A percentile compares a stretch with the other conserved stretches of the same genome.
phyloP scores from a whole-genome alignment of 2,329 filamentous ascomycete species.

The Apiospora rasikravindrae region DNA sequence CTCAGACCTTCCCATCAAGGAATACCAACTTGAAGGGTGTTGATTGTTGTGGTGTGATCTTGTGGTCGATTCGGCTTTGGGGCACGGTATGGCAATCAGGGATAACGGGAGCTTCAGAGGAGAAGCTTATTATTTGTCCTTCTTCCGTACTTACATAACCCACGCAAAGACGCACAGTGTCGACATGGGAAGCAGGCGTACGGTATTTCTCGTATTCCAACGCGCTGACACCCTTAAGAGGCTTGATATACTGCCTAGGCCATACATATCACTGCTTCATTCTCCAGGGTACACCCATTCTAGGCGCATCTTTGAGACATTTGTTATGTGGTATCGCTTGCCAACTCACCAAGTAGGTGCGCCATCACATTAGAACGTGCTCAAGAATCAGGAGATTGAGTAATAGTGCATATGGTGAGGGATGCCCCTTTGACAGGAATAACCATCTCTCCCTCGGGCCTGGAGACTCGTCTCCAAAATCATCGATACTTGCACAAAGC shows the following conservation, averaged over 20 bases:
- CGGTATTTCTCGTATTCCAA: constrained; percentile 5
- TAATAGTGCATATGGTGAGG: neutral
- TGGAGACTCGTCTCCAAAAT: no score
- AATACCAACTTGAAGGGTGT: neutral
- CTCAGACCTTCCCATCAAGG: neutral
- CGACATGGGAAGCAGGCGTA: neutral
- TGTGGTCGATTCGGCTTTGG: neutral
- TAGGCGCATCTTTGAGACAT: neutral
- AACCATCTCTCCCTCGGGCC: no score
- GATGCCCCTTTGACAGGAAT: neutral
- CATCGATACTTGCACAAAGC: neutral
- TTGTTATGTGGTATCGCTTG: neutral
- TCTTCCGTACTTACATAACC: neutral
- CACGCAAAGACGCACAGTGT: neutral
- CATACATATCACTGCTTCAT: neutral
- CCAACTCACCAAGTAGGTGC: constrained; percentile 13
- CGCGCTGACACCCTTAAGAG: neutral
- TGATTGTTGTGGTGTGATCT: neutral
- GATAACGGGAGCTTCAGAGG: neutral
- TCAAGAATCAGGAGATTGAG: neutral
- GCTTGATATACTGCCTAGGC: neutral
- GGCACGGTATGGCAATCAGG: neutral
- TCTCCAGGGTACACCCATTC: neutral
- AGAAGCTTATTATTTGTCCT: neutral
- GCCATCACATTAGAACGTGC: neutral